phyloP scores from a whole-genome alignment of 495 filamentous ascomycete genomes.

The Echria macrotheca region DNA sequence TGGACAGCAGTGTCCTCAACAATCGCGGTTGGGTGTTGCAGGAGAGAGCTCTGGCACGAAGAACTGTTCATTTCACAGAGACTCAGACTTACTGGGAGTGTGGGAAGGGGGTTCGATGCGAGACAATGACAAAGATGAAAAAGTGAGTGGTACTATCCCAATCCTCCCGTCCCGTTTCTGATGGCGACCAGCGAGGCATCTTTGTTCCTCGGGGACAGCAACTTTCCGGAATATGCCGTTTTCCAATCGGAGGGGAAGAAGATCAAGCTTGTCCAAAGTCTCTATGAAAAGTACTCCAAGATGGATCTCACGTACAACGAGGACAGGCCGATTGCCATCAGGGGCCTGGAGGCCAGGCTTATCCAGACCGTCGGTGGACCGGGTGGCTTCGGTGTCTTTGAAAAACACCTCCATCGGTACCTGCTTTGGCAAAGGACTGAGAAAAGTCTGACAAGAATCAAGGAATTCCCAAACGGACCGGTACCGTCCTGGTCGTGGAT shows the following conservation, averaged over 20 bases:
- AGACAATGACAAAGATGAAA: constrained; percentile 24
- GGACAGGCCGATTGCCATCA: constrained; percentile 30
- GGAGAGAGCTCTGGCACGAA: constrained; percentile 34
- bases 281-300: constrained; percentile 29
- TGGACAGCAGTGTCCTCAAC: constrained; percentile 28
- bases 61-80: constrained; percentile 37
- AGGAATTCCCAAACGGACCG: too few relatives aligned
- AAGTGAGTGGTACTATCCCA: constrained; percentile 27
- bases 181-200: neutral
- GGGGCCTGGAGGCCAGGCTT: constrained; percentile 28
- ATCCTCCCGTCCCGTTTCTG: neutral
- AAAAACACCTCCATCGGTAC: constrained; percentile 14
- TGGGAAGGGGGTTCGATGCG: constrained; percentile 33
- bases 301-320: constrained; percentile 20
- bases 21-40: constrained; percentile 39
- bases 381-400: constrained; percentile 24
- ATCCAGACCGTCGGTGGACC: constrained; percentile 9
- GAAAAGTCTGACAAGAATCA: neutral
- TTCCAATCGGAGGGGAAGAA: constrained; percentile 28
- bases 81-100: constrained; percentile 41
- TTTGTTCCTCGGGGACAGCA: constrained; percentile 16
- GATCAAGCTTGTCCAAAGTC: constrained; percentile 23
- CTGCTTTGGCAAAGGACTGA: constrained; percentile 21
- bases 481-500: constrained; percentile 29
- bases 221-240: constrained; percentile 30